Base-by-base conservation (phyloP, 2,329 filamentous ascomycete species). In the Trichoderma polysporum region DNA sequence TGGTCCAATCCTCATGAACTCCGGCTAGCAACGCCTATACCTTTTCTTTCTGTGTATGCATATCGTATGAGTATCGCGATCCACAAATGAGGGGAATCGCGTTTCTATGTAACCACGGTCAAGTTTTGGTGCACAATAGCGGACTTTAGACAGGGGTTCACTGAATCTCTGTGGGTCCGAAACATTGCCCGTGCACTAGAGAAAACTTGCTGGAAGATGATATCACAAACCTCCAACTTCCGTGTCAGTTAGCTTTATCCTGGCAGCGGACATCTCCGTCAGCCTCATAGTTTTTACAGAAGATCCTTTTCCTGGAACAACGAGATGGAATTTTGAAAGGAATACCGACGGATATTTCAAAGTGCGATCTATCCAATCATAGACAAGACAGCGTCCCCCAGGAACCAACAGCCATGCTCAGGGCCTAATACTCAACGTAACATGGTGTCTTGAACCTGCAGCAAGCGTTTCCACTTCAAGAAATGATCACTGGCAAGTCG, bases 381-480 rank as follows among this genome's bases (percentile, higher is more conserved):
- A 37, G 8, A 25, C 12, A 27, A 13, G 25, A 50, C 22, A 15
- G 13, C 17, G 19, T 37, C 45, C 22, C 47, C 33, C 35, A 31
- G 31, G 49, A 49, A 62, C 58, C 58, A 67, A 62, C 39, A 37
- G 17, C 39, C 37, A 39, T 61, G 49, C 12, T 41, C 47, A 27
- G 27, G 12, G 19, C 45, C 29, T n/a, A 17, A 4, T 62, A 41
- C 50, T 67, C 15, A 15, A 57, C 50, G 66, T 67, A 35, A 63
- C 66, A 67, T 67, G 41, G 58, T 53, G 66, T 63, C 58, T 41
- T 54, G 58, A 47, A 56, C 66, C 52, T 66, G 65, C 65, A 66
- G 49, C 49, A 47, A 22, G 37, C 56, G 47, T n/a, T 63, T 29
- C 66, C 50, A 39, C 41, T 50, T 57, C 35, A 50, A 67, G 56